phyloP scores from a whole-genome alignment of 352 stramenopile genomes.

The Phytophthora capsici region DNA sequence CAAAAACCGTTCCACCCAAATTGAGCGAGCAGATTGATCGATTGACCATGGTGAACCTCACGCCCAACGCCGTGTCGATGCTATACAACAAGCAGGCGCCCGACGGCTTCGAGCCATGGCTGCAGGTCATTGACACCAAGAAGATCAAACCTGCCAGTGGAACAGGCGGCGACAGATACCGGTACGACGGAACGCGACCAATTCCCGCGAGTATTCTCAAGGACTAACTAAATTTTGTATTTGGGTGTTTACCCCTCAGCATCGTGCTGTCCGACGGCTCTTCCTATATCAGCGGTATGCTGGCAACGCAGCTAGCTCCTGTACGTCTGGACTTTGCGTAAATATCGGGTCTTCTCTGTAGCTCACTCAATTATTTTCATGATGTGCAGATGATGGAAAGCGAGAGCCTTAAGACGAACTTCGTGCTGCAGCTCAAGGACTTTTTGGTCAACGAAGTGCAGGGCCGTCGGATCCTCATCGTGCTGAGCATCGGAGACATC shows the following conservation, averaged over 20 bases:
- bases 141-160: slow-evolving; percentile 87
- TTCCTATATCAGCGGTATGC: slow-evolving; percentile 88
- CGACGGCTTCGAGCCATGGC: slow-evolving; percentile 87
- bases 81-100: slow-evolving; percentile 87
- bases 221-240: too few species aligned
- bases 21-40: neutral
- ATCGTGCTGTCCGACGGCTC: slow-evolving; percentile 84
- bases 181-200: slow-evolving; percentile 25
- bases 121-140: slow-evolving; percentile 90
- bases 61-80: slow-evolving; percentile 83
- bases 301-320: slow-evolving; percentile 80
- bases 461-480: slow-evolving; percentile 84
- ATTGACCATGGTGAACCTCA: slow-evolving; percentile 81
- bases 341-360: neutral
- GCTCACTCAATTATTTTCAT: neutral
- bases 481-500: slow-evolving; percentile 84
- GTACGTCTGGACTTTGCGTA: slow-evolving; percentile 39
- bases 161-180: slow-evolving; percentile 78
- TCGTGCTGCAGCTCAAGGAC: slow-evolving; percentile 86
- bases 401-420: slow-evolving; percentile 84
- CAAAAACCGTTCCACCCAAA: slow-evolving; percentile 2
- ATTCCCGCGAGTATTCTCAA: too few species aligned
- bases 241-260: slow-evolving; percentile 27
- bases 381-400: slow-evolving; percentile 75
- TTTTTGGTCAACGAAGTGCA: slow-evolving; percentile 87